These are phyloP conservation scores for Isatis tinctoria DNA, from an alignment of 345 rosid species.

Conservation along the genomic window DNA sequence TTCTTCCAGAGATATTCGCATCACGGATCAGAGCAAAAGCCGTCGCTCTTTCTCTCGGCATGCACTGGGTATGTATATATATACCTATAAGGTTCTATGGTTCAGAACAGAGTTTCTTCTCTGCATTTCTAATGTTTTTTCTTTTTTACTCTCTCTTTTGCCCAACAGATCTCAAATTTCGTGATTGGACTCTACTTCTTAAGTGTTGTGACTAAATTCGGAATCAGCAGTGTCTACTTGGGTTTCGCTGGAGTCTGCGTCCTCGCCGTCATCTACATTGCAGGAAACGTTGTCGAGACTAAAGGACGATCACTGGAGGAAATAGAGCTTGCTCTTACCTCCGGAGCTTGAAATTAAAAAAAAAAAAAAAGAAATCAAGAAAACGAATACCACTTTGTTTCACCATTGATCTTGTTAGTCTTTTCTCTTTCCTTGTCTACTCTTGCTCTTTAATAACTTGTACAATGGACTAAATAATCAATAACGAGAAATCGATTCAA, in stretches of 20 bases:
- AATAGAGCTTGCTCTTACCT: conserved; percentile 78
- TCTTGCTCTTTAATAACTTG: conserved; percentile 12
- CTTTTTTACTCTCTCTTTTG: not conserved
- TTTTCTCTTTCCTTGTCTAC: not conserved
- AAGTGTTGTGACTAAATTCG: conserved; percentile 83
- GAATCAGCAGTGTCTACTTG: conserved; percentile 87
- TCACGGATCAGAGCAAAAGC: conserved; percentile 98
- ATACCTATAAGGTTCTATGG: not conserved
- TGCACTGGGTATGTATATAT: conserved; percentile 78
- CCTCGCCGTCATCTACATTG: conserved; percentile 78
- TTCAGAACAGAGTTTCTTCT: not conserved
- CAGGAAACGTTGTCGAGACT: conserved; percentile 79
- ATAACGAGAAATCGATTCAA: conserved; percentile 9
- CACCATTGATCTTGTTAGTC: conserved; percentile 9
- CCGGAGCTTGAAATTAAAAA: conserved; percentile 28
- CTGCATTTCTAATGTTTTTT: not conserved
- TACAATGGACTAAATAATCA: conserved; percentile 1
- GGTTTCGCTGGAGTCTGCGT: conserved; percentile 78
- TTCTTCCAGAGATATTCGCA: conserved; percentile 93
- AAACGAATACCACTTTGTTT: conserved; percentile 6
- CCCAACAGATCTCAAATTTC: conserved; percentile 77
- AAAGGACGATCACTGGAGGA: conserved; percentile 96
- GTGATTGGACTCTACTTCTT: conserved; percentile 89
- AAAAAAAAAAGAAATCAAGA: not conserved
- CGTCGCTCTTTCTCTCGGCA: conserved; percentile 85